Conservation (phyloP, 441 rosid genomes). For the Flueggea neowawraea region DNA sequence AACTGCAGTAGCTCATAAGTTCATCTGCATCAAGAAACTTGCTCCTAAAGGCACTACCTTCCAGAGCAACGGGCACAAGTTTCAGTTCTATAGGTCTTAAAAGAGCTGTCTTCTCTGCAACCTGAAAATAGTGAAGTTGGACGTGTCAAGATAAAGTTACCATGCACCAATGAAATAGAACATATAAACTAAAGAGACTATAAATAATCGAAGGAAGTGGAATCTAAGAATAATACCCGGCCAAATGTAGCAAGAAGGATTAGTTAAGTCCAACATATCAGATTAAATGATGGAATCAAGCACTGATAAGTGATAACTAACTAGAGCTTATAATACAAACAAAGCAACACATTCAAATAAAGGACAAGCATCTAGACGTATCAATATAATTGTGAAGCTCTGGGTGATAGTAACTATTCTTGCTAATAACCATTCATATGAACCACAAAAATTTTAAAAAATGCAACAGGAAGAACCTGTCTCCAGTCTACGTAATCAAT, state of each 20-base stretch:
- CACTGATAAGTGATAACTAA: background rate
- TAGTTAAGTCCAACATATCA: background rate
- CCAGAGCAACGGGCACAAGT: constrained; percentile 92
- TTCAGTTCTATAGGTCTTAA: constrained; percentile 91
- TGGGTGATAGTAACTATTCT: background rate
- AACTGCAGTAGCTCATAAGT: constrained; percentile 87
- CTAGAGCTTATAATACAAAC: constrained; percentile 1
- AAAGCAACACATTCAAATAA: constrained; percentile 2
- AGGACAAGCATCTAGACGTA: background rate
- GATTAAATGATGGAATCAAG: background rate
- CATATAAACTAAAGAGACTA: background rate
- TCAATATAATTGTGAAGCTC: no score
- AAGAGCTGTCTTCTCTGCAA: constrained; percentile 85
- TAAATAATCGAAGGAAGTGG: constrained; percentile 5
- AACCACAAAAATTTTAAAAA: background rate
- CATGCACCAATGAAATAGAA: constrained; percentile 12
- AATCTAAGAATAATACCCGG: background rate
- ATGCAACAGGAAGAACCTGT: constrained; percentile 47
- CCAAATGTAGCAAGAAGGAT: background rate
- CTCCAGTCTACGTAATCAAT: constrained; percentile 85
- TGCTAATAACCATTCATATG: background rate
- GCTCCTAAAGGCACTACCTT: constrained; percentile 95
- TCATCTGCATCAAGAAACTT: constrained; percentile 94
- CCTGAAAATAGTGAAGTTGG: constrained; percentile 46
- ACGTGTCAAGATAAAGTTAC: constrained; percentile 15